Percentiles rank a stretch among this genome's conserved stretches.
Conservation (phyloP, 1,139 yeast genomes). For the Kodamaea sp. region DNA sequence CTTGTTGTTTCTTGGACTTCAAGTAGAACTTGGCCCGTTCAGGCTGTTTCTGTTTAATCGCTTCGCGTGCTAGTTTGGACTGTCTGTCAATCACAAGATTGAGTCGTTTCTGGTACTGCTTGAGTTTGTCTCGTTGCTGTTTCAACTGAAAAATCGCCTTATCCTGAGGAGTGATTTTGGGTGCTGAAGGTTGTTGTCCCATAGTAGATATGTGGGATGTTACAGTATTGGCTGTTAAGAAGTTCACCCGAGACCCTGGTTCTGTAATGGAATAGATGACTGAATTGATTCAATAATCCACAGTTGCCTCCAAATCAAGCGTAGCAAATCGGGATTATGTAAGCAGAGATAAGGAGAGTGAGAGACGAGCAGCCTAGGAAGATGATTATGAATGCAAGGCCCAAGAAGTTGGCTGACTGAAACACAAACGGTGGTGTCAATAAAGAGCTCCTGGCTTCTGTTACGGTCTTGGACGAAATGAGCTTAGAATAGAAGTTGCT, state of each 20-base stretch:
- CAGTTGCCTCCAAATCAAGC: no score
- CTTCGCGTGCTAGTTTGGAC: conserved; percentile 56
- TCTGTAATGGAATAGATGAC: no score
- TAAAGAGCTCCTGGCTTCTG: no score
- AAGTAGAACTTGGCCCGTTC: conserved; percentile 69
- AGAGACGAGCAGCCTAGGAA: neutral
- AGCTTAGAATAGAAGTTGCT: no score
- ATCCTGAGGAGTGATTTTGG: conserved; percentile 78
- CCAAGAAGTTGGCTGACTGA: no score
- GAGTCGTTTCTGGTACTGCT: conserved; percentile 70
- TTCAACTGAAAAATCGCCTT: conserved; percentile 83
- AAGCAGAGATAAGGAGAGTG: neutral
- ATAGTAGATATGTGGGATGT: no score
- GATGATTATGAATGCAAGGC: neutral
- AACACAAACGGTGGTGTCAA: no score
- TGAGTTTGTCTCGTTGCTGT: conserved; percentile 81
- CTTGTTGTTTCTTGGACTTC: conserved; percentile 80
- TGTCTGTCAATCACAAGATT: conserved; percentile 58
- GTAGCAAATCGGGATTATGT: no score
- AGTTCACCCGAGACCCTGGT: no score
- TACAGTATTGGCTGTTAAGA: no score
- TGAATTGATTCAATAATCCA: no score
- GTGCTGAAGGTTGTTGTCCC: conserved; percentile 50
- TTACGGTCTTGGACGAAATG: no score
- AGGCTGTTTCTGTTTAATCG: conserved; percentile 54